A percentile compares a stretch with the other conserved stretches of the same genome.
These are phyloP conservation scores for Macrolepiota dolichaula DNA, from an alignment of 768 basidiomycete species.

Conservation along the genomic window DNA sequence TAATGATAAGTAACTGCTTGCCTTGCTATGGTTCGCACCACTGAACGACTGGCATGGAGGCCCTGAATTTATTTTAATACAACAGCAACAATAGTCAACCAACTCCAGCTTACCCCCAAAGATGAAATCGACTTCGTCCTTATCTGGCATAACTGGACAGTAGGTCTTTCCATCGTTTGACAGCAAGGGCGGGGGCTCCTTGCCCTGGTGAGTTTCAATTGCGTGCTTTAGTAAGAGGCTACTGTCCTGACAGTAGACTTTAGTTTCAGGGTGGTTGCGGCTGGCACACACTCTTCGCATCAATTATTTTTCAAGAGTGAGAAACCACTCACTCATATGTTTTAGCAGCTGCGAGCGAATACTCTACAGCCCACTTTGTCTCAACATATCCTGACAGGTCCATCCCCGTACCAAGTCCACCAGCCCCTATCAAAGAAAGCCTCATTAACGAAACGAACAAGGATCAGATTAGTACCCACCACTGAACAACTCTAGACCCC, in stretches of 20 bases:
- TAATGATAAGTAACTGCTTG: slow-evolving; percentile 24
- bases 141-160: slow-evolving; percentile 49
- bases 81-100: background rate
- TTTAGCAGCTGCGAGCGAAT: slow-evolving; percentile 55
- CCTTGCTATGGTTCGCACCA: slow-evolving; percentile 58
- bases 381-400: slow-evolving; percentile 58
- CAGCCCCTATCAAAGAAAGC: slow-evolving; percentile 52
- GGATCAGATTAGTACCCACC: slow-evolving; percentile 35
- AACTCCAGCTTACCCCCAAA: slow-evolving; percentile 52
- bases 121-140: slow-evolving; percentile 65
- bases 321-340: slow-evolving; percentile 51
- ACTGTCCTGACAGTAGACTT: slow-evolving; percentile 63
- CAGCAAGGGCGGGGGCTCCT: slow-evolving; percentile 33
- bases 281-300: slow-evolving; percentile 29
- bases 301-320: background rate
- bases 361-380: slow-evolving; percentile 69
- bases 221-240: slow-evolving; percentile 59
- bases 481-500: slow-evolving; percentile 66
- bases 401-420: slow-evolving; percentile 69
- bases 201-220: slow-evolving; percentile 42
- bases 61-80: slow-evolving; percentile 34
- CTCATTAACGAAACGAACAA: background rate
- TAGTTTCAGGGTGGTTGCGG: slow-evolving; percentile 55
- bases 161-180: slow-evolving; percentile 35
- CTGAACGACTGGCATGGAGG: slow-evolving; percentile 79